Base-by-base conservation (phyloP, 352 stramenopile species). In the Pythium dissotocum region DNA sequence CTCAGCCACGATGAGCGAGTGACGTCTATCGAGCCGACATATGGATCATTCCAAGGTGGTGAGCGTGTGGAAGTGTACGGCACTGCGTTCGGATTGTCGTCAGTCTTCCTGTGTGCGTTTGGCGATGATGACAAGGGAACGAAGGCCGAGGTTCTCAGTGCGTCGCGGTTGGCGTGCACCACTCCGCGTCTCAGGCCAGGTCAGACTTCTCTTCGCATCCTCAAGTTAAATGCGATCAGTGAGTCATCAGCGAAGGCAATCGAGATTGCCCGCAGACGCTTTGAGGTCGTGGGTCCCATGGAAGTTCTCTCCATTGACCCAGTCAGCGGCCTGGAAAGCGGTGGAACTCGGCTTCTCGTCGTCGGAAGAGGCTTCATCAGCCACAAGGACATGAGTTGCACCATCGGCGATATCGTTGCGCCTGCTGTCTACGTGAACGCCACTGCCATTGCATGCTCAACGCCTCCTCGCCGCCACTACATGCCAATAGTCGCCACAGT, bases 361-460 rank as follows among this genome's bases (percentile, higher is more conserved):
- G 48, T 7, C 9, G 69, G 67, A 21, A 65, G 52, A 52, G 63
- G 62, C 9, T 75, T 77, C 49, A 40, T 69, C n/a, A 4, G 35
- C 21, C 69, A 75, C 51, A 53, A 48, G 21, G 58, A 75, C n/a
- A 32, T 75, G 0, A 12, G 18, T 5, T 78, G 72, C 40, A 18
- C 59, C 8, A 55, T 78, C 51, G 68, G 48, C 12, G 36, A 42
- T 6, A 33, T 54, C 16, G 53, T 30, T 1, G 64, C 73, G 18
- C 62, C 72, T 30, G 67, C 67, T 2, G 21, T 64, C 12, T 72
- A 52, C 13, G 26, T 73, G 1, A 75, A 75, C 42, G 6, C 58
- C 2, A 66, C 48, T 5, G 44, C 44, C 6, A 58, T 77, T 3
- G 28, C 38, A 1, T 77, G 71, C 55, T 49, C 26, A 32, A 53